These are phyloP conservation scores for Tranzscheliella williamsii DNA, from an alignment of 1,284 basidiomycete genomes.

Conservation along the genomic window DNA sequence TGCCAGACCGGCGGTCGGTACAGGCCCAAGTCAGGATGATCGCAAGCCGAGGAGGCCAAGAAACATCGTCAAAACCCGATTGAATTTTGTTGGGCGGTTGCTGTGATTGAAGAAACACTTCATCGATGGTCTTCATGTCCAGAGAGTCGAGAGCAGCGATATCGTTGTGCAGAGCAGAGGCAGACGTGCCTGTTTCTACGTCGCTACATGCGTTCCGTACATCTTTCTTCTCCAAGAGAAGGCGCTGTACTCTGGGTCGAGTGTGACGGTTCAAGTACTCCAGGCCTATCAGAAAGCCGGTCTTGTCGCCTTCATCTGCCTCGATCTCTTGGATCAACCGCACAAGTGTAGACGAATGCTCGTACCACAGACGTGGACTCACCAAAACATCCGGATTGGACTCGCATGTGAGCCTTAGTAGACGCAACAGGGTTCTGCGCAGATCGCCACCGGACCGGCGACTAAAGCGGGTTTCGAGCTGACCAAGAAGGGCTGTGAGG, in stretches of 20 bases:
- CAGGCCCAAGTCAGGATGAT: slow-evolving; percentile 84
- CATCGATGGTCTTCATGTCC: slow-evolving; percentile 26
- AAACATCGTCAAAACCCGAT: slow-evolving; percentile 8
- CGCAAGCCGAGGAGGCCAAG: slow-evolving; percentile 61
- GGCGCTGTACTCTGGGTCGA: slow-evolving; percentile 15
- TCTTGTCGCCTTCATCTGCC: not conserved
- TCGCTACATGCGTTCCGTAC: not conserved
- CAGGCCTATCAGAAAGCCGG: not conserved
- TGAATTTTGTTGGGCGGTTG: slow-evolving; percentile 3
- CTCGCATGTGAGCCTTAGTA: slow-evolving; percentile 28
- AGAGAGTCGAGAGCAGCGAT: slow-evolving; percentile 32
- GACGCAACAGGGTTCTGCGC: slow-evolving; percentile 18
- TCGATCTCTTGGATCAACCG: slow-evolving; percentile 17
- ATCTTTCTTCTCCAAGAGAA: slow-evolving; percentile 4
- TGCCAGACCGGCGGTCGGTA: slow-evolving; percentile 69
- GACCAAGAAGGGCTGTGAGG: slow-evolving; percentile 13
- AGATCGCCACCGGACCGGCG: slow-evolving; percentile 9
- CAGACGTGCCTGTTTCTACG: not conserved
- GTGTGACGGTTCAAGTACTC: slow-evolving; percentile 14
- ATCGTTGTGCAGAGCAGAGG: slow-evolving; percentile 10
- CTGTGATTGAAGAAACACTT: slow-evolving; percentile 14
- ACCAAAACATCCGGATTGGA: slow-evolving; percentile 70
- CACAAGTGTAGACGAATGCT: slow-evolving; percentile 11
- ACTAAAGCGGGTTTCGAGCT: slow-evolving; percentile 22
- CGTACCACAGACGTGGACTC: slow-evolving; percentile 65